A percentile compares a stretch with the other conserved stretches of the same genome.
phyloP scores from a whole-genome alignment of 257 asterid genomes.

The Solanum lycopersicoides region DNA sequence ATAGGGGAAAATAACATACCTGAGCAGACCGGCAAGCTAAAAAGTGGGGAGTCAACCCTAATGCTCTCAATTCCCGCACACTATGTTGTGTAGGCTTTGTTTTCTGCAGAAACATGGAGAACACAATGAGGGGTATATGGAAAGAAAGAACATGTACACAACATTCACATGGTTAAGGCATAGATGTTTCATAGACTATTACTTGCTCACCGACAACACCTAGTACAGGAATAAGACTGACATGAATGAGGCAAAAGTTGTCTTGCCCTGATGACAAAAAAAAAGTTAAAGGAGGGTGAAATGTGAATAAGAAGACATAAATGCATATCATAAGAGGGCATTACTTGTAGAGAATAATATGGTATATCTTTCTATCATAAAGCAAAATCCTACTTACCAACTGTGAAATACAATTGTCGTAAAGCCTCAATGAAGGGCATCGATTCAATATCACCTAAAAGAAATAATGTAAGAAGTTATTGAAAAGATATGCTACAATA shows the following conservation, averaged over 20 bases:
- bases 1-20: conserved; percentile 14
- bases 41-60: conserved; percentile 62
- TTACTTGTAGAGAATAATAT: neutral
- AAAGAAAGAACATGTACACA: neutral
- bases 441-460: conserved; percentile 92
- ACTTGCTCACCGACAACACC: conserved; percentile 99
- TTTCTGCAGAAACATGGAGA: conserved; percentile 35
- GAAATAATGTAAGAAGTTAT: neutral
- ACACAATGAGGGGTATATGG: neutral
- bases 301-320: neutral
- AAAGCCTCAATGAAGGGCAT: conserved; percentile 99
- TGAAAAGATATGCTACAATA: neutral
- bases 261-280: conserved; percentile 46
- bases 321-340: neutral
- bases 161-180: neutral
- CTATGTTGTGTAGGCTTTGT: conserved; percentile 89
- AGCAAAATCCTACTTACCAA: conserved; percentile 44
- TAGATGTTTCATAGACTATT: conserved; percentile 12
- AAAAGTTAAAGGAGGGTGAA: neutral
- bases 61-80: conserved; percentile 69
- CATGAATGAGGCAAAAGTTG: conserved; percentile 92
- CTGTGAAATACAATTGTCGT: conserved; percentile 76
- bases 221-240: conserved; percentile 91
- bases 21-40: conserved; percentile 73
- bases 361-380: neutral